These are phyloP conservation scores for Suillus luteus DNA, from an alignment of 768 basidiomycete species.

Conservation along the genomic window DNA sequence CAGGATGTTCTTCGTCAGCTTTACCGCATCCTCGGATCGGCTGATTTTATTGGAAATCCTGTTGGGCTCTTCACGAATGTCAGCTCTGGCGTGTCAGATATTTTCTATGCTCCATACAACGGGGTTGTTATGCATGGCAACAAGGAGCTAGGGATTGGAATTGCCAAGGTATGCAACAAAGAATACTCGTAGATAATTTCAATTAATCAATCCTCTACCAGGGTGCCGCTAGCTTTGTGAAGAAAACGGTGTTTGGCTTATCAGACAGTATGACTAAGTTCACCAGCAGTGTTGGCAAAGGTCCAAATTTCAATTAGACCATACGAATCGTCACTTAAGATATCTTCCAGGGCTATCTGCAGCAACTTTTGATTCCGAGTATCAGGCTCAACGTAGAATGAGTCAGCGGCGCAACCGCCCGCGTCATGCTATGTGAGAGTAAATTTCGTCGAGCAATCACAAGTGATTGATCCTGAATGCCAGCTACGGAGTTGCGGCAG, in stretches of 20 bases:
- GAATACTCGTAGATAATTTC: not conserved
- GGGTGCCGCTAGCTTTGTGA: slow-evolving; percentile 97
- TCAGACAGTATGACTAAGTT: slow-evolving; percentile 98
- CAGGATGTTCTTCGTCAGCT: slow-evolving; percentile 93
- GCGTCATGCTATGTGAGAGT: slow-evolving; percentile 85
- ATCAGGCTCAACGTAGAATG: slow-evolving; percentile 86
- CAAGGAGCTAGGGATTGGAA: slow-evolving; percentile 89
- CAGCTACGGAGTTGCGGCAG: slow-evolving; percentile 95
- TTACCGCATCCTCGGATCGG: slow-evolving; percentile 96
- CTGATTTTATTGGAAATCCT: slow-evolving; percentile 94
- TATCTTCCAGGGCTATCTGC: slow-evolving; percentile 77
- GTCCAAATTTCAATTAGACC: slow-evolving; percentile 36
- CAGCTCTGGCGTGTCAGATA: slow-evolving; percentile 95
- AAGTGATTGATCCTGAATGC: not conserved
- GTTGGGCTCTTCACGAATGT: slow-evolving; percentile 98
- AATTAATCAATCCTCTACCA: slow-evolving; percentile 37
- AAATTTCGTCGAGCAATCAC: not conserved
- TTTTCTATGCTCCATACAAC: slow-evolving; percentile 98
- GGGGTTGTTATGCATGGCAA: slow-evolving; percentile 97
- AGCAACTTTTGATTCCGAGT: slow-evolving; percentile 95
- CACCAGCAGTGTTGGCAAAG: slow-evolving; percentile 96
- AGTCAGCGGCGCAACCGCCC: slow-evolving; percentile 92
- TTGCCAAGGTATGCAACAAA: slow-evolving; percentile 70
- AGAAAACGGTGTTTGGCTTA: slow-evolving; percentile 97
- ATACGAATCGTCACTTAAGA: not conserved